Percentiles rank a stretch among this genome's conserved stretches.
Conservation (phyloP, 2,329 filamentous ascomycete species). For the Scopulariopsis brevicaulis region DNA sequence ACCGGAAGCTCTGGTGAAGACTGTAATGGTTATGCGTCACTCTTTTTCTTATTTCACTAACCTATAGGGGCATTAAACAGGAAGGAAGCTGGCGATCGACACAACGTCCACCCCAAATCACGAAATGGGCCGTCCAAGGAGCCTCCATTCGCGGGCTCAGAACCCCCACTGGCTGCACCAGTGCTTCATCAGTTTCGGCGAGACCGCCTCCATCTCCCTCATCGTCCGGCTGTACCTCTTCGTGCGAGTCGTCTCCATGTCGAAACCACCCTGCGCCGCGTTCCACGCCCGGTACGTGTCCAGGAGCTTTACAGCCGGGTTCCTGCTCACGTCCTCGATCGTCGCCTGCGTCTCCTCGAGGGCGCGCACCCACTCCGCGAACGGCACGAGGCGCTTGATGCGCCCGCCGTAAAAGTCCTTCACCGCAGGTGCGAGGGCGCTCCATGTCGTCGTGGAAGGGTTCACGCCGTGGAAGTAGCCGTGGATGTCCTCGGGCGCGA, state of each 20-base stretch:
- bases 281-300: conserved; percentile 28
- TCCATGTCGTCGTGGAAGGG: conserved; percentile 27
- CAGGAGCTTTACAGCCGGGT: conserved; percentile 39
- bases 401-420: conserved; percentile 25
- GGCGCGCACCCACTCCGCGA: conserved; percentile 31
- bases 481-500: conserved; percentile 16
- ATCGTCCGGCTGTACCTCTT: conserved; percentile 27
- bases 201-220: conserved; percentile 25
- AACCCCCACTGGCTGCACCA: conserved; percentile 36
- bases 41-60: too few species aligned
- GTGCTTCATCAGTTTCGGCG: conserved; percentile 28
- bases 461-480: conserved; percentile 39
- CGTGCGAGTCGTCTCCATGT: conserved; percentile 28
- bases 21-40: too few species aligned
- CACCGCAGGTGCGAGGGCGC: conserved; percentile 24
- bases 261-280: conserved; percentile 14
- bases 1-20: neutral
- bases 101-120: neutral
- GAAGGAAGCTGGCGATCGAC: too few species aligned
- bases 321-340: conserved; percentile 24
- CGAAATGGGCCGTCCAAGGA: neutral
- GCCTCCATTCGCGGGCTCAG: neutral
- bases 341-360: conserved; percentile 27
- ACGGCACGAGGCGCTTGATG: conserved; percentile 24
- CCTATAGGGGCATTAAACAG: too few species aligned